Conservation (phyloP, 2,329 filamentous ascomycete genomes). For the Alternaria novae-zelandiae region DNA sequence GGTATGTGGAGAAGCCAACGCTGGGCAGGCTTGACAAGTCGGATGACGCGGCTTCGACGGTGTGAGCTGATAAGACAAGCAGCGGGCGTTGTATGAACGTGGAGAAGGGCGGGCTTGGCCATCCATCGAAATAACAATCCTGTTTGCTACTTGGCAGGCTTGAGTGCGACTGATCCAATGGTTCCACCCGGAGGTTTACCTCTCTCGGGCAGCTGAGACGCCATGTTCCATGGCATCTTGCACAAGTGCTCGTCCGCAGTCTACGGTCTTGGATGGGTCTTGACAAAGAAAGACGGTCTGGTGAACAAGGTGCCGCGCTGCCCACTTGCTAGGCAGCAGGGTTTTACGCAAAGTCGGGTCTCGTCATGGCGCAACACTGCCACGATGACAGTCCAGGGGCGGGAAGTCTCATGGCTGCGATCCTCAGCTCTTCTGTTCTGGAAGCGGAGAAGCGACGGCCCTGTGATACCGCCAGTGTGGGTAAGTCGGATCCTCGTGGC, state of each 20-base stretch:
- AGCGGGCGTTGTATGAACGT: conserved; percentile 24
- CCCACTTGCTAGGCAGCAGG: not conserved
- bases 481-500: conserved; percentile 33
- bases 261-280: conserved; percentile 27
- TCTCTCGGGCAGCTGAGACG: conserved; percentile 41
- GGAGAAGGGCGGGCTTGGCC: conserved; percentile 32
- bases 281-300: conserved; percentile 14
- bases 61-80: conserved; percentile 26
- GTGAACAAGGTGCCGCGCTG: conserved; percentile 2
- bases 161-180: conserved; percentile 42
- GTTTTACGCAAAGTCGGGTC: not conserved
- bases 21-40: conserved; percentile 19
- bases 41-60: conserved; percentile 43
- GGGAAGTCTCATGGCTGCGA: not conserved
- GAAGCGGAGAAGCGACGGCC: conserved; percentile 11
- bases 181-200: conserved; percentile 39
- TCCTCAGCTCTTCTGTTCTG: conserved; percentile 6
- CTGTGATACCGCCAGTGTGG: conserved; percentile 35
- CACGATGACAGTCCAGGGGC: not conserved
- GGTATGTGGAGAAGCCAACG: conserved; percentile 16
- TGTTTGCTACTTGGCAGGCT: conserved; percentile 43
- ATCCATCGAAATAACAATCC: conserved; percentile 37
- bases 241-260: conserved; percentile 19
- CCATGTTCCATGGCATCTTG: conserved; percentile 21
- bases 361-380: conserved; percentile 2